These are phyloP conservation scores for Thielaviopsis euricoi DNA, from an alignment of 2,329 filamentous ascomycete genomes.

Conservation along the genomic window DNA sequence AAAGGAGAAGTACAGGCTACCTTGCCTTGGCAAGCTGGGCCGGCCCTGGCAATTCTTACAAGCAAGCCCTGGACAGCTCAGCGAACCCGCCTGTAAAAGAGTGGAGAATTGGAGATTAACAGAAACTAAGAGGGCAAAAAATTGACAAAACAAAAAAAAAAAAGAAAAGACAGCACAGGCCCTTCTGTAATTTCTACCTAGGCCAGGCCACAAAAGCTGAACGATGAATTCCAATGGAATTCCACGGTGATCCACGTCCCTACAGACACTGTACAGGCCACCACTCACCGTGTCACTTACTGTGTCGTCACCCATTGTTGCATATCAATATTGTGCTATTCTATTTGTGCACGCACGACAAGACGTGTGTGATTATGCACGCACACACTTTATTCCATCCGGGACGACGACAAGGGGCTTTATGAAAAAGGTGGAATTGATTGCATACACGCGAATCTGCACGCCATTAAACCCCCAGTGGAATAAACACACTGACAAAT, in stretches of 20 bases:
- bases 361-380: too few species aligned
- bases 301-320: too few species aligned
- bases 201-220: too few species aligned
- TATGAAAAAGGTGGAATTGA: not conserved
- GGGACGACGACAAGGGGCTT: not conserved
- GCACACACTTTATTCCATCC: not conserved
- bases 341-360: too few species aligned
- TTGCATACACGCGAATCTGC: not conserved
- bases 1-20: not conserved
- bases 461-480: not conserved
- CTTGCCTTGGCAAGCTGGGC: not conserved
- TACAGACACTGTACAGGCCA: too few species aligned
- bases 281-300: too few species aligned
- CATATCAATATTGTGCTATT: too few species aligned
- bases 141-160: not conserved
- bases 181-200: too few species aligned
- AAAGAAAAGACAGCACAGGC: conserved; percentile 1
- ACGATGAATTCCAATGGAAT: not conserved
- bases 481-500: not conserved
- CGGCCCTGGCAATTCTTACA: not conserved
- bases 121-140: too few species aligned
- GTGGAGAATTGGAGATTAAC: too few species aligned
- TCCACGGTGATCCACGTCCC: too few species aligned
- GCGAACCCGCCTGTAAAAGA: too few species aligned
- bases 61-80: not conserved